Percentiles rank a stretch among this genome's conserved stretches.
phyloP scores from a whole-genome alignment of 495 filamentous ascomycete genomes.

The Cenococcum geophilum region DNA sequence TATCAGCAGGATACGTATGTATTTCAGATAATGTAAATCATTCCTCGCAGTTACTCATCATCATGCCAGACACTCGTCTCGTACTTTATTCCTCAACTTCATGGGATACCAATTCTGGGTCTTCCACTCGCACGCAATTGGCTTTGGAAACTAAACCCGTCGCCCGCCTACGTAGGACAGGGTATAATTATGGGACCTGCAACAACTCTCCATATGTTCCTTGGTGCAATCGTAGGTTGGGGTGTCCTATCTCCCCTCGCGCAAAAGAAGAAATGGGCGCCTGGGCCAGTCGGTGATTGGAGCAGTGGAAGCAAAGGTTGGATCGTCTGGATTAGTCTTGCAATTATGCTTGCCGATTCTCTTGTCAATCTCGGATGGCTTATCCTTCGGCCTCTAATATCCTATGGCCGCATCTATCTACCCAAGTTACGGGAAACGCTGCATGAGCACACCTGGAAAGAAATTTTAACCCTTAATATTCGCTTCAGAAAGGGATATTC shows the following conservation, averaged over 20 bases:
- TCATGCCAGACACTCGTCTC: slow-evolving; percentile 65
- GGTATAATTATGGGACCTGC: slow-evolving; percentile 84
- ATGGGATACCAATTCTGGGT: slow-evolving; percentile 81
- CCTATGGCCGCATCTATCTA: slow-evolving; percentile 38
- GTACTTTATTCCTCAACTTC: slow-evolving; percentile 83
- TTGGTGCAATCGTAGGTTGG: slow-evolving; percentile 89
- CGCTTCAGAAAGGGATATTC: slow-evolving; percentile 29
- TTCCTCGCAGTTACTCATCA: slow-evolving; percentile 7
- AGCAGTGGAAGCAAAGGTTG: slow-evolving; percentile 87
- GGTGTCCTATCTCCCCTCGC: slow-evolving; percentile 83
- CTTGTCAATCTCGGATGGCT: slow-evolving; percentile 82
- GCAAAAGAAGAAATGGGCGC: slow-evolving; percentile 80
- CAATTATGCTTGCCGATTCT: slow-evolving; percentile 95
- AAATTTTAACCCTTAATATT: slow-evolving; percentile 27
- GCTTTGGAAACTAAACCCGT: slow-evolving; percentile 96
- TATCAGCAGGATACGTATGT: slow-evolving; percentile 51
- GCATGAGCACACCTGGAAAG: slow-evolving; percentile 32
- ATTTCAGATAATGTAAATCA: not conserved
- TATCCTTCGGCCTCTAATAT: slow-evolving; percentile 55
- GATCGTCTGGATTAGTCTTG: slow-evolving; percentile 93
- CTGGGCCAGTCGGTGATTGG: slow-evolving; percentile 81
- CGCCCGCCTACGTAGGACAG: slow-evolving; percentile 86
- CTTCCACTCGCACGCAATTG: slow-evolving; percentile 64
- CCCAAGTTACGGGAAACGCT: slow-evolving; percentile 25
- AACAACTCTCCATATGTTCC: slow-evolving; percentile 91